Conservation (phyloP, 225 moss, liverwort and hornwort species). For the Takakia lepidozioides region DNA sequence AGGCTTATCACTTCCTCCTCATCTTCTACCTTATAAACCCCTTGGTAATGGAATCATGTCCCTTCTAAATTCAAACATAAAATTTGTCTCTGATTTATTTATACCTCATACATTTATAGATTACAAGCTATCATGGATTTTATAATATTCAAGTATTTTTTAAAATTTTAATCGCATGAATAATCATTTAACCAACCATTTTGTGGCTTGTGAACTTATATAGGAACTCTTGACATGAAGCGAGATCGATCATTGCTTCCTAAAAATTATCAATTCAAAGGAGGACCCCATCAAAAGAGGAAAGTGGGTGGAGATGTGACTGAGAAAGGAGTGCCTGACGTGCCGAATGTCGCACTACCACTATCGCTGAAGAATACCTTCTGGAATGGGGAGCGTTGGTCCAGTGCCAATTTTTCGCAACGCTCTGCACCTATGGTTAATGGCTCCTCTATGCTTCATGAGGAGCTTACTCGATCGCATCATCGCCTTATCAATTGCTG, state of each 20-base stretch:
- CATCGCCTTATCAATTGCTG: slow-evolving; percentile 13
- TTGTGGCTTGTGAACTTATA: neutral
- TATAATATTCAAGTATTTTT: no score
- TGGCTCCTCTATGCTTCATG: slow-evolving; percentile 21
- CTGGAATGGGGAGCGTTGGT: slow-evolving; percentile 30
- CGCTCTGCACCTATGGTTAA: slow-evolving; percentile 11
- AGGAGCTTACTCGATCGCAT: slow-evolving; percentile 17
- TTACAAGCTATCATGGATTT: neutral
- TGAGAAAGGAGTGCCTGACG: neutral
- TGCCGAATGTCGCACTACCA: slow-evolving; percentile 16
- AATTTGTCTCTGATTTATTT: neutral
- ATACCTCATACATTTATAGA: neutral
- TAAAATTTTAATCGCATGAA: neutral
- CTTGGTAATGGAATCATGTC: no score
- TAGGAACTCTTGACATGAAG: slow-evolving; percentile 15
- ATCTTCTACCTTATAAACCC: slow-evolving; percentile 26
- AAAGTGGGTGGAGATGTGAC: neutral
- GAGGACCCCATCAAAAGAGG: neutral
- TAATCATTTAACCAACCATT: neutral
- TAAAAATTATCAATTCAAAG: slow-evolving; percentile 8
- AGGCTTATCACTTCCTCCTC: slow-evolving; percentile 23
- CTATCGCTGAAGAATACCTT: slow-evolving; percentile 15
- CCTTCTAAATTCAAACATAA: neutral
- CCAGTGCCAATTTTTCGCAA: slow-evolving; percentile 17
- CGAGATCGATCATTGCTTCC: slow-evolving; percentile 14